Evolutionary conservation across 257 asterid species (phyloP), one percentile per base, ranked within the genome.

Genomic region (Haberlea rhodopensis): DNA sequence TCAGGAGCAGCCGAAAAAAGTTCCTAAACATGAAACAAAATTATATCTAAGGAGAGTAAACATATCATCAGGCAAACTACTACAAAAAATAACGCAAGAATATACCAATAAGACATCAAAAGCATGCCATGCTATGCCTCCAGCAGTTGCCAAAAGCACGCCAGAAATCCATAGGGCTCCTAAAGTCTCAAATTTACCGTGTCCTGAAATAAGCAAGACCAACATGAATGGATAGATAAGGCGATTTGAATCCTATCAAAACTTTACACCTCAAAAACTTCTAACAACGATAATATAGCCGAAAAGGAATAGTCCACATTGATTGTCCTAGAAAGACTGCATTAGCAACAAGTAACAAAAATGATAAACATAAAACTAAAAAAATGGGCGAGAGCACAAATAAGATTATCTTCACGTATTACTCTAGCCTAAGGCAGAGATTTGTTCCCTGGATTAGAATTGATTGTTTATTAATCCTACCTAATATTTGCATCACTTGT

Each of bases 121-220:
- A 55, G 97, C 95, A 81, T 92, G 99, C 96, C 95, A 92, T 67
- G 88, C 95, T 28, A 92, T 89, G 70, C 99, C 97, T 62, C 99
- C 99, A 60, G 96, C 94, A 65, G 99, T 90, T 64, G 77, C 82
- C 90, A 94, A 82, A 55, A 94, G 95, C 78, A 87, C 73, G 53
- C 79, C 79, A 48, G 97, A 94, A 80, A 90, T 94, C 62, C 87
- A 91, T 67, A 94, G 95, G 53, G 99, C 97, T 68, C 99, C 99
- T 72, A 94, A 77, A 18, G 96, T 87, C 79, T 94, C 97, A 71
- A 94, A 94, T 79, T 94, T 94, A 49, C 97, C 99, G 76, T 94
- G 99, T 54, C 99, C 97, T 94, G 83, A 59, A 67, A 67, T 54
- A 71, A 54, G 31, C 49, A 77, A 61, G 34, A 53, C 66, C 53